Conservation (phyloP, 2,329 filamentous ascomycete species). For the Blumeriella jaapii region DNA sequence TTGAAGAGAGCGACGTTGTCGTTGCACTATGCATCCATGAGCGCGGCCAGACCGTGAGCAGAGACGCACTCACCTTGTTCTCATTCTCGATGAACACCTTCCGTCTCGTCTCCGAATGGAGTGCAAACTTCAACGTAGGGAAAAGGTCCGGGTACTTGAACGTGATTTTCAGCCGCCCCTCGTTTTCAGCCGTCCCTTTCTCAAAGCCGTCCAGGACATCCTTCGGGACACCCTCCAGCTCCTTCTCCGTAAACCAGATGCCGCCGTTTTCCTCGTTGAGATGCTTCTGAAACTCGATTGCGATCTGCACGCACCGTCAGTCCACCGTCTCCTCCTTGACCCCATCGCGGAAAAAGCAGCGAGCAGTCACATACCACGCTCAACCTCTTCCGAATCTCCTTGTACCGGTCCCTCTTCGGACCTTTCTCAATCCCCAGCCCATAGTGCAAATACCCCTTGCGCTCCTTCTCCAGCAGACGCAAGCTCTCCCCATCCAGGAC, state of each 20-base stretch:
- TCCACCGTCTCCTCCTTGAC: too few relatives aligned
- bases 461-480: slow-evolving; percentile 65
- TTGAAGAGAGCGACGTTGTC: slow-evolving; percentile 63
- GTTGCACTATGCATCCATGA: slow-evolving; percentile 40
- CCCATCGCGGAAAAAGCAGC: background rate
- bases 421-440: slow-evolving; percentile 62
- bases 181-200: slow-evolving; percentile 60
- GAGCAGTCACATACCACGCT: slow-evolving; percentile 5
- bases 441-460: slow-evolving; percentile 66
- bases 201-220: slow-evolving; percentile 57
- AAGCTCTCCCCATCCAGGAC: slow-evolving; percentile 55
- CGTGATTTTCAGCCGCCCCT: slow-evolving; percentile 61
- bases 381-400: slow-evolving; percentile 73
- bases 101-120: slow-evolving; percentile 55
- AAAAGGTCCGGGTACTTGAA: slow-evolving; percentile 81
- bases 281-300: slow-evolving; percentile 67
- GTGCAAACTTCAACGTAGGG: slow-evolving; percentile 66
- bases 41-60: background rate
- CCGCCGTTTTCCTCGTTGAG: slow-evolving; percentile 76
- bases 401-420: slow-evolving; percentile 64
- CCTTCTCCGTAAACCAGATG: slow-evolving; percentile 63
- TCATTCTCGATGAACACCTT: slow-evolving; percentile 64
- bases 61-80: slow-evolving; percentile 49
- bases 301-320: slow-evolving; percentile 44
- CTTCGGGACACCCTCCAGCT: slow-evolving; percentile 63